Base-by-base conservation (phyloP, 345 rosid species). In the Cardamine resedifolia region DNA sequence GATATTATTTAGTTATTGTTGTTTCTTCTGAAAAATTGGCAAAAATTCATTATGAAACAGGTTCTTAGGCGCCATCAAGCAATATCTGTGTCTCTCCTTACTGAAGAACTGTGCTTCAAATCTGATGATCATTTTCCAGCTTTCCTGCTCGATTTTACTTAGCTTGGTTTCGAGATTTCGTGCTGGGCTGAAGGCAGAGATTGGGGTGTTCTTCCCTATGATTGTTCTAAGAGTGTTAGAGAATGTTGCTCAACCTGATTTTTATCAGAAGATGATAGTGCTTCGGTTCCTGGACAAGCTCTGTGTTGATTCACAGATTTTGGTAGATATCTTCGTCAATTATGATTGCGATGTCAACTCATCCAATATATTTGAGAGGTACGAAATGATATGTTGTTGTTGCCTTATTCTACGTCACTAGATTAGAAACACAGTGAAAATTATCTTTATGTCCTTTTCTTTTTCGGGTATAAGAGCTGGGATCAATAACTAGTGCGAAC, bases 311-410 rank as follows among this genome's bases (percentile, higher is more conserved):
- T 90, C 99, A 68, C 99, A 96, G 83, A 90, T 92, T 66, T 82
- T 90, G 78, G 99, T 96, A 51, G 99, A 96, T 76, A 96, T 96
- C 77, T 96, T 96, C 81, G 84, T 90, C 71, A 96, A 96, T 86
- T 96, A 96, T 73, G 99, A 96, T 74, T 96, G 99, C 68, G 99
- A 96, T 87, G 97, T 92, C 84, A 96, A 92, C 82, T 96, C 99
- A 18, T 87, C 98, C 44, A 92, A 92, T 82, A 92, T 96, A 66
- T 96, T 92, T 84, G 99, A 96, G 85, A 96, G 99, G 99, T 92
- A 87, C 50, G 41, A 5, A 16, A n/a, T 49, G 41, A 68, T 70
- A 39, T 51, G 20, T 4, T 43, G 36, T 11, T 50, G 51, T 64
- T 33, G n/a, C 66, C 66, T 45, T 68, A 27, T 55, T 58, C 30